Conservation (phyloP, 345 rosid species). For the Nephelium lappaceum region DNA sequence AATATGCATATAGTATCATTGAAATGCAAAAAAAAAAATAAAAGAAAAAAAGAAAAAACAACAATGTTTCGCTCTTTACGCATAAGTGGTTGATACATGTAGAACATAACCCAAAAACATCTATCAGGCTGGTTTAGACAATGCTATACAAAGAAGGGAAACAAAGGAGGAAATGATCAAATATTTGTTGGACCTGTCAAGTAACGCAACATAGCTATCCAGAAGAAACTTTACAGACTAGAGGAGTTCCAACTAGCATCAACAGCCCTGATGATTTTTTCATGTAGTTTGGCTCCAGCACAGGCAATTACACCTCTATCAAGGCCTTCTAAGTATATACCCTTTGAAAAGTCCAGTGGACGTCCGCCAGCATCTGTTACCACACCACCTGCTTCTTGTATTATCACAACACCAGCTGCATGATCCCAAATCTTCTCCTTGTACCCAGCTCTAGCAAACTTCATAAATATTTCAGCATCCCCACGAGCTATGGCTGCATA, state of each 20-base stretch:
- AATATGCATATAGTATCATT: background rate
- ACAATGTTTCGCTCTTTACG: background rate
- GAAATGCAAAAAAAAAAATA: background rate
- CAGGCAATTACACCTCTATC: slow-evolving; percentile 56
- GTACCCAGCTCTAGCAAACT: slow-evolving; percentile 56
- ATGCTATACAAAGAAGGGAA: background rate
- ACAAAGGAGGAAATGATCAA: background rate
- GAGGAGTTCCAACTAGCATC: slow-evolving; percentile 69
- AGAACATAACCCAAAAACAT: background rate
- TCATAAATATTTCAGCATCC: slow-evolving; percentile 58
- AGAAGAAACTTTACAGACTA: slow-evolving; percentile 30
- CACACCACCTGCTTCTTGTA: slow-evolving; percentile 59
- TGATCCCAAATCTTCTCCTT: slow-evolving; percentile 72
- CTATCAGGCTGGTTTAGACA: background rate
- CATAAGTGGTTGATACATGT: background rate
- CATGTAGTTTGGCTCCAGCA: slow-evolving; percentile 44
- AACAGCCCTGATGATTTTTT: slow-evolving; percentile 46
- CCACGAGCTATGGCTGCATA: slow-evolving; percentile 63
- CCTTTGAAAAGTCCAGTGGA: slow-evolving; percentile 49
- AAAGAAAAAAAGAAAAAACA: background rate
- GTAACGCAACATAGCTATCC: background rate
- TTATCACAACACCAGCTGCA: slow-evolving; percentile 52
- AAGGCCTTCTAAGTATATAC: slow-evolving; percentile 49
- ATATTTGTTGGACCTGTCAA: background rate
- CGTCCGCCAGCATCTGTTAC: slow-evolving; percentile 57